Evolutionary conservation across 495 filamentous ascomycete species (phyloP).

Genomic region (Tuber aestivum): DNA sequence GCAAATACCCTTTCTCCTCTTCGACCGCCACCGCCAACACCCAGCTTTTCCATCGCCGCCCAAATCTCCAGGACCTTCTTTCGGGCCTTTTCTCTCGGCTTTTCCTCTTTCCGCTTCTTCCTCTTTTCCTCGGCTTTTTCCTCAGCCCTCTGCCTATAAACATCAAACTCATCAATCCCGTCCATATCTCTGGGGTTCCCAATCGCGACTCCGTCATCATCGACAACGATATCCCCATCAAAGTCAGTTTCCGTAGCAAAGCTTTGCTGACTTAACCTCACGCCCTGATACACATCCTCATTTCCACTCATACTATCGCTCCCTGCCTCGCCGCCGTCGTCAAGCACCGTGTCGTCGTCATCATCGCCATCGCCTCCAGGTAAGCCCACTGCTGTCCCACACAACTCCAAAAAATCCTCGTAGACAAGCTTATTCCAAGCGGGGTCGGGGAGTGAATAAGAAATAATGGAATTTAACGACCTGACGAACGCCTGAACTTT

Average conservation of each 20-base stretch:
- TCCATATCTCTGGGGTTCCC: slow-evolving; percentile 28
- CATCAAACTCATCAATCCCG: slow-evolving; percentile 27
- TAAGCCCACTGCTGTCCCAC: slow-evolving; percentile 35
- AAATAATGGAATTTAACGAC: slow-evolving; percentile 39
- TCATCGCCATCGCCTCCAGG: slow-evolving; percentile 14
- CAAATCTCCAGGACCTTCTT: slow-evolving; percentile 40
- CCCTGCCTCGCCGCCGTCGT: background rate
- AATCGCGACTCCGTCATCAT: slow-evolving; percentile 26
- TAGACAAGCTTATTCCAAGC: slow-evolving; percentile 41
- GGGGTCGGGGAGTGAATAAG: slow-evolving; percentile 41
- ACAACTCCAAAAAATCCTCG: slow-evolving; percentile 36
- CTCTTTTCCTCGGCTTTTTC: slow-evolving; percentile 21
- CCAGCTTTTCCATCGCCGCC: slow-evolving; percentile 38
- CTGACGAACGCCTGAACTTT: slow-evolving; percentile 31
- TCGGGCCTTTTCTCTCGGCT: slow-evolving; percentile 33
- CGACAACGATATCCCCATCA: slow-evolving; percentile 40
- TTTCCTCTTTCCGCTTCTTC: slow-evolving; percentile 16
- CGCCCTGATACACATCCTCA: slow-evolving; percentile 25
- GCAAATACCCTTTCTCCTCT: slow-evolving; percentile 42
- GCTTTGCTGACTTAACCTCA: slow-evolving; percentile 29
- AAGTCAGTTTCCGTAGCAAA: slow-evolving; percentile 35
- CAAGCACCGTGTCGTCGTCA: slow-evolving; percentile 18
- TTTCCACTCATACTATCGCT: slow-evolving; percentile 11
- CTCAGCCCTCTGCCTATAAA: slow-evolving; percentile 24
- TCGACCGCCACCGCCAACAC: slow-evolving; percentile 39